A percentile compares a stretch with the other conserved stretches of the same genome.
Conservation (phyloP, 768 basidiomycete genomes). For the Pluteus cervinus region DNA sequence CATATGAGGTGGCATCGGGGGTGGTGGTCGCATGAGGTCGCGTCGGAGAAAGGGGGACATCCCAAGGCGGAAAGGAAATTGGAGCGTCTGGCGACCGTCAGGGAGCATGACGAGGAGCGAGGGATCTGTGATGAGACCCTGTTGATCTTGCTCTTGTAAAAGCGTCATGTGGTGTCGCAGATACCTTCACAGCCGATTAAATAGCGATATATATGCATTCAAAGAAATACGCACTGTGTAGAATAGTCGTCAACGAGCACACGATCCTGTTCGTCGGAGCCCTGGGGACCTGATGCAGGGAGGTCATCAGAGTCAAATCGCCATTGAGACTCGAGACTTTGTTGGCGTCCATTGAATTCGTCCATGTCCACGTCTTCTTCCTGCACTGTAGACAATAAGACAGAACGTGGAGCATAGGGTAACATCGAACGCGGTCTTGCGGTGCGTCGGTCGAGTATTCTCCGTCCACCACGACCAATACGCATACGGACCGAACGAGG, state of each 20-base stretch:
- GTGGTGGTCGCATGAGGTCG: constrained; percentile 23
- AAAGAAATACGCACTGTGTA: constrained; percentile 31
- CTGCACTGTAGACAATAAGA: constrained; percentile 17
- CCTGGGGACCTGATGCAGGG: constrained; percentile 48
- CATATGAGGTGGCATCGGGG: constrained; percentile 11
- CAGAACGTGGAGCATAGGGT: constrained; percentile 16
- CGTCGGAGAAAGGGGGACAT: constrained; percentile 28
- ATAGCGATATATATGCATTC: constrained; percentile 4
- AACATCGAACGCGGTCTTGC: constrained; percentile 18
- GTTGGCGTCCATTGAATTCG: constrained; percentile 24
- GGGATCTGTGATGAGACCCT: constrained; percentile 44
- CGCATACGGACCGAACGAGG: constrained; percentile 63
- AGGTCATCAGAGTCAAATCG: constrained; percentile 61
- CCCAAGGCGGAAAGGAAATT: constrained; percentile 46
- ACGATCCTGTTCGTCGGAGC: constrained; percentile 64
- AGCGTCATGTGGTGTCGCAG: constrained; percentile 51
- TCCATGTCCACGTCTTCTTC: constrained; percentile 27
- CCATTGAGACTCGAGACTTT: constrained; percentile 54
- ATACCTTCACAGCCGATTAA: constrained; percentile 31
- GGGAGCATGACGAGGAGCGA: constrained; percentile 33
- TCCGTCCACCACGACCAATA: constrained; percentile 76
- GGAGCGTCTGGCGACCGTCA: constrained; percentile 45
- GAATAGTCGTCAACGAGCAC: constrained; percentile 69
- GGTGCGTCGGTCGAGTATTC: constrained; percentile 67
- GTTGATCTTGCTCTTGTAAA: constrained; percentile 49